These are phyloP conservation scores for Nitzschia putrida DNA, from an alignment of 108 stramenopile genomes.

Conservation along the genomic window DNA sequence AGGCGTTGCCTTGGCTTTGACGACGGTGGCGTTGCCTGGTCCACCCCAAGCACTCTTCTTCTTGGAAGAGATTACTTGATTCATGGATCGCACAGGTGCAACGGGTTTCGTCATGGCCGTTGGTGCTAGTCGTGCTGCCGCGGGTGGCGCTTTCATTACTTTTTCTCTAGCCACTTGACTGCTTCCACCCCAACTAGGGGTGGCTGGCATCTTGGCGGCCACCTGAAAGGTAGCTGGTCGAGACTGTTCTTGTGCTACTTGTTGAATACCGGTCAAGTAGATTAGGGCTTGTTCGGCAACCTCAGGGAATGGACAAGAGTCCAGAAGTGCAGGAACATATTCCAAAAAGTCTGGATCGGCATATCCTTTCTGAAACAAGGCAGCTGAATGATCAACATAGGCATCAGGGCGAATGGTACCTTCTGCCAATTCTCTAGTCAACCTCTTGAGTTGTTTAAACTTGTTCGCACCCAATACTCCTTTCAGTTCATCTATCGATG, in stretches of 20 bases:
- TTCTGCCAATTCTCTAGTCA: conserved; percentile 67
- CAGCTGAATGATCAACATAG: conserved; percentile 69
- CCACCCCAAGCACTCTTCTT: conserved; percentile 52
- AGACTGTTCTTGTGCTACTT: conserved; percentile 1
- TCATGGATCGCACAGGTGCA: conserved; percentile 10
- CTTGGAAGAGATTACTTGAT: conserved; percentile 14
- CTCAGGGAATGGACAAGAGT: conserved; percentile 63
- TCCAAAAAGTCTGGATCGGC: conserved; percentile 65
- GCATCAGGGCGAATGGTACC: conserved; percentile 53
- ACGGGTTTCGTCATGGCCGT: background rate
- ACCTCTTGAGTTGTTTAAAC: conserved; percentile 75
- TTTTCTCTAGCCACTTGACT: background rate
- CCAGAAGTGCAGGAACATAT: conserved; percentile 63
- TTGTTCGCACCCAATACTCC: conserved; percentile 57
- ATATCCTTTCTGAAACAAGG: conserved; percentile 72
- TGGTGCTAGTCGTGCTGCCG: background rate
- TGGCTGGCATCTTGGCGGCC: background rate
- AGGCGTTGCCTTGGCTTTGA: conserved; percentile 36
- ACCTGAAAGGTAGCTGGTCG: background rate
- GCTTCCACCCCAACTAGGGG: conserved; percentile 8
- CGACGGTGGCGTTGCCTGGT: conserved; percentile 22
- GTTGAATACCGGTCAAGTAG: conserved; percentile 55
- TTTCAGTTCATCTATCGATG: conserved; percentile 71
- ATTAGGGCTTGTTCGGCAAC: conserved; percentile 49
- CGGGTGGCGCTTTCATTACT: background rate